phyloP scores from a whole-genome alignment of 345 rosid genomes.

The Salix udensis region DNA sequence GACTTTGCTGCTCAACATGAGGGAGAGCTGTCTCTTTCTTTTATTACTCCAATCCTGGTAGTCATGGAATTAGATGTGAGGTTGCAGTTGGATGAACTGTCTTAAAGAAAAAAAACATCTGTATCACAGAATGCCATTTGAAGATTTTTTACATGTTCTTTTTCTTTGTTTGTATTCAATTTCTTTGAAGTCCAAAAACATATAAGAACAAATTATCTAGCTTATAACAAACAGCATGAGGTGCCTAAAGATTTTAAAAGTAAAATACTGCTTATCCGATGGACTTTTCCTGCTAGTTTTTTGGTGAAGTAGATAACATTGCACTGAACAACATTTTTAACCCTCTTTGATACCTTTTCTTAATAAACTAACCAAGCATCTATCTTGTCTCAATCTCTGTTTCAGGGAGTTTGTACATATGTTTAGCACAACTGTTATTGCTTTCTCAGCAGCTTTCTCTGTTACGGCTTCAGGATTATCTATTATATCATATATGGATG shows the following conservation, averaged over 20 bases:
- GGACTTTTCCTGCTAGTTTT: too few species aligned
- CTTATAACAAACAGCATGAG: neutral
- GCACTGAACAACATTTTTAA: neutral
- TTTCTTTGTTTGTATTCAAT: neutral
- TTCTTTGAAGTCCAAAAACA: too few species aligned
- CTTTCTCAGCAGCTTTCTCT: conserved; percentile 49
- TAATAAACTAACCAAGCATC: neutral
- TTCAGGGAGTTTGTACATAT: conserved; percentile 73
- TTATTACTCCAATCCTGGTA: neutral
- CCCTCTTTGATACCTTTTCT: neutral
- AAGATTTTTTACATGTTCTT: neutral
- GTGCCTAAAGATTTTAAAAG: neutral
- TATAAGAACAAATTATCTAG: neutral
- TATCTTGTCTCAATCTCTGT: conserved; percentile 16
- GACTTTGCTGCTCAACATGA: neutral
- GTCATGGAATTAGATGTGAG: neutral
- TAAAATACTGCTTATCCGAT: too few species aligned
- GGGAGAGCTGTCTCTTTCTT: neutral
- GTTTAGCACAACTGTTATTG: conserved; percentile 39
- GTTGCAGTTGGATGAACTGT: neutral
- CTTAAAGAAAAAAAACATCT: neutral
- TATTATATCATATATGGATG: conserved; percentile 51
- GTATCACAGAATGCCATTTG: neutral
- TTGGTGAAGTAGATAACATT: too few species aligned
- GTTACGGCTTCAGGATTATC: conserved; percentile 56